Evolutionary conservation across 2,329 filamentous ascomycete species (phyloP).

Genomic region (Pseudogymnoascus sp.): DNA sequence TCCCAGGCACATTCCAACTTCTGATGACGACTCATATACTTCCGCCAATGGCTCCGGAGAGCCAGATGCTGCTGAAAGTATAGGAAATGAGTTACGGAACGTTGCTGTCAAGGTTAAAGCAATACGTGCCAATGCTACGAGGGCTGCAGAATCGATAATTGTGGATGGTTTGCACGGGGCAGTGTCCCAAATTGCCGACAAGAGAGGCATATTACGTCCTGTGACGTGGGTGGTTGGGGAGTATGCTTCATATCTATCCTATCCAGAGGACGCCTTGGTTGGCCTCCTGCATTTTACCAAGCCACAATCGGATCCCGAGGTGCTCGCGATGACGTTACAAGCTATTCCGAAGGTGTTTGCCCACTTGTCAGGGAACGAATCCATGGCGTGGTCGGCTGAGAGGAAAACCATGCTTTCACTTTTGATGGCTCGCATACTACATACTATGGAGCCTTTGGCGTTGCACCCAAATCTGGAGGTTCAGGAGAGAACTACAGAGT

Average conservation of each 20-base stretch:
- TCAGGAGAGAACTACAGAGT: conserved; percentile 89
- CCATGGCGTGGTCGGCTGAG: conserved; percentile 61
- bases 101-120: conserved; percentile 86
- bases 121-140: conserved; percentile 70
- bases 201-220: conserved; percentile 63
- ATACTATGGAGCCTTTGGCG: conserved; percentile 71
- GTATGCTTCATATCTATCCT: conserved; percentile 65
- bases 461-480: conserved; percentile 85
- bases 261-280: conserved; percentile 65
- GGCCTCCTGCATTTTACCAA: conserved; percentile 61
- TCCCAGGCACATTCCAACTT: conserved; percentile 36
- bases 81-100: conserved; percentile 82
- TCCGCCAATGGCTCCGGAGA: conserved; percentile 12
- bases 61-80: conserved; percentile 53
- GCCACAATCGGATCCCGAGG: conserved; percentile 51
- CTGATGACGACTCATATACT: conserved; percentile 14
- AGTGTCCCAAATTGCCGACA: conserved; percentile 47
- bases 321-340: conserved; percentile 75
- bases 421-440: conserved; percentile 71
- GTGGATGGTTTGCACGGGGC: conserved; percentile 50
- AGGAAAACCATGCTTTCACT: conserved; percentile 69
- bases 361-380: conserved; percentile 58
- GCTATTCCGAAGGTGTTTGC: conserved; percentile 81
- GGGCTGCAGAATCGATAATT: conserved; percentile 71
- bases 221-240: conserved; percentile 85